A percentile compares a stretch with the other conserved stretches of the same genome.
These are phyloP conservation scores for Iodosphaeria phyllophila DNA, from an alignment of 2,329 filamentous ascomycete species.

Conservation along the genomic window DNA sequence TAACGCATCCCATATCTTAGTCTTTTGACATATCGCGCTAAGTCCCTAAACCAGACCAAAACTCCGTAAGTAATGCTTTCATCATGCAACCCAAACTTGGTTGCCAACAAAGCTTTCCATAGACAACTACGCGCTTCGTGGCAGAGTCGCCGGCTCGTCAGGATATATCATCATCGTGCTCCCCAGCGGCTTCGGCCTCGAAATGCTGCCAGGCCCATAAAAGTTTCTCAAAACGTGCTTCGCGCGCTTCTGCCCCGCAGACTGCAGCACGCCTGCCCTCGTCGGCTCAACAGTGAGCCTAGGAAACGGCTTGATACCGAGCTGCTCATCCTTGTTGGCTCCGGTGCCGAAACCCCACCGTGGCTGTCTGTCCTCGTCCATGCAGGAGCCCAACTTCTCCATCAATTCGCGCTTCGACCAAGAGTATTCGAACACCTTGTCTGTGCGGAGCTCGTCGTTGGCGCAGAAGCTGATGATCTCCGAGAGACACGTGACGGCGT, in stretches of 20 bases:
- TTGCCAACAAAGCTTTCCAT: no score
- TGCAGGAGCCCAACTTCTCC: slow-evolving; percentile 41
- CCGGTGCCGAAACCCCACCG: slow-evolving; percentile 31
- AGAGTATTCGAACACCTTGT: slow-evolving; percentile 54
- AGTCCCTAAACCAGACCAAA: no score
- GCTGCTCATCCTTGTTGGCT: slow-evolving; percentile 10
- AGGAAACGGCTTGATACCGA: slow-evolving; percentile 12
- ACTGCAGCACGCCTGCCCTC: no score
- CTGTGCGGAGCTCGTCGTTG: slow-evolving; percentile 50
- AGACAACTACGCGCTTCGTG: background rate
- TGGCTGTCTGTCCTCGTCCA: slow-evolving; percentile 25
- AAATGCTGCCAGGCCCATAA: slow-evolving; percentile 2
- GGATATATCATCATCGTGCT: slow-evolving; percentile 3
- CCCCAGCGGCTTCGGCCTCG: slow-evolving; percentile 3
- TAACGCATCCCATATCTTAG: no score
- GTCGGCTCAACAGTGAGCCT: slow-evolving; percentile 11
- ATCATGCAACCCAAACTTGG: no score
- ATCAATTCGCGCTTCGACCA: slow-evolving; percentile 50
- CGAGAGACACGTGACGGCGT: slow-evolving; percentile 52
- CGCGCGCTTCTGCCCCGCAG: no score
- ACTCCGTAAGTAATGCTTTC: no score
- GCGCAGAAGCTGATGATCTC: slow-evolving; percentile 65
- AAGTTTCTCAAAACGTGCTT: no score
- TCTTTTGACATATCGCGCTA: no score
- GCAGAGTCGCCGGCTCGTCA: background rate